A percentile compares a stretch with the other conserved stretches of the same genome.
Conservation (phyloP, 2,329 filamentous ascomycete genomes). For the Monosporascus sp. region DNA sequence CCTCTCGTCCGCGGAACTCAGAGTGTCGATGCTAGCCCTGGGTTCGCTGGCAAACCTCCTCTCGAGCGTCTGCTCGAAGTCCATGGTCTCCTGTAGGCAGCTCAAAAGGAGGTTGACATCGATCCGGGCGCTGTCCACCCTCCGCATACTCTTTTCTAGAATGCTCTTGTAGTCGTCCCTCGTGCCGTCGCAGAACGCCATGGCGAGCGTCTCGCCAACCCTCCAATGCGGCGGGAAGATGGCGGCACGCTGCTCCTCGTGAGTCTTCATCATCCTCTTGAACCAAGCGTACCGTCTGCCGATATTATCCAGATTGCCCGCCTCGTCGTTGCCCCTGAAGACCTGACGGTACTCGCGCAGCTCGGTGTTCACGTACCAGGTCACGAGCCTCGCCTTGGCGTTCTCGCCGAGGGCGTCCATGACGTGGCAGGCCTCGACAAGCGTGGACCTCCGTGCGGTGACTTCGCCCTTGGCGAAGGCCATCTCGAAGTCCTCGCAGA, state of each 20-base stretch:
- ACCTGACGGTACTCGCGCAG: conserved; percentile 92
- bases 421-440: conserved; percentile 85
- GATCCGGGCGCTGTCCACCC: conserved; percentile 68
- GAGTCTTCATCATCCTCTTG: conserved; percentile 88
- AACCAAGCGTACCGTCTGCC: conserved; percentile 95
- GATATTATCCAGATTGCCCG: conserved; percentile 93
- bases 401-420: conserved; percentile 92
- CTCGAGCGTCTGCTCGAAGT: conserved; percentile 92
- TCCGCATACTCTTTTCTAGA: conserved; percentile 79
- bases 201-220: conserved; percentile 83
- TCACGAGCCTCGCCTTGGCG: conserved; percentile 75
- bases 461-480: conserved; percentile 89
- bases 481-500: conserved; percentile 98
- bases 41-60: conserved; percentile 69
- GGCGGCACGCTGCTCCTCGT: conserved; percentile 84
- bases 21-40: conserved; percentile 82
- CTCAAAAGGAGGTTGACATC: conserved; percentile 86
- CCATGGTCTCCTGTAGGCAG: conserved; percentile 89
- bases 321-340: conserved; percentile 94
- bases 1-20: conserved; percentile 72
- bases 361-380: conserved; percentile 98
- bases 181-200: conserved; percentile 92
- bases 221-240: conserved; percentile 88
- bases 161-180: conserved; percentile 94
- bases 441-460: conserved; percentile 58